phyloP scores from a whole-genome alignment of 805 yeast species.

The Ogataea methanolica region DNA sequence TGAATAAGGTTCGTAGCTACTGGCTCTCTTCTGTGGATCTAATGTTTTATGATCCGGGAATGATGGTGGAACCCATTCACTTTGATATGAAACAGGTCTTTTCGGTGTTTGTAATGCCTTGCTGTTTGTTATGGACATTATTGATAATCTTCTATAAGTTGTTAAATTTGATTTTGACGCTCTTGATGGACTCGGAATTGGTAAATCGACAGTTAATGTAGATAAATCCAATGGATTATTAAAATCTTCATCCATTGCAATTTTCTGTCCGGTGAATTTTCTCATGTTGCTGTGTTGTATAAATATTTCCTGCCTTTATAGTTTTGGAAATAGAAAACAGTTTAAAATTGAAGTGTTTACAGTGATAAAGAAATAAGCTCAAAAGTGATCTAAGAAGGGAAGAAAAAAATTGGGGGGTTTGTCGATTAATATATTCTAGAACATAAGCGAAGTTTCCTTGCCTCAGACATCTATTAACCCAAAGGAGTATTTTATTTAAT shows the following conservation, averaged over 20 bases:
- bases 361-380: too few species aligned
- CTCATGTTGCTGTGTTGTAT: constrained; percentile 9
- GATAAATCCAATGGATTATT: constrained; percentile 8
- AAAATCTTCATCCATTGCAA: constrained; percentile 20
- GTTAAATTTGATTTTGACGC: background rate
- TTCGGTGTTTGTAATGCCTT: background rate
- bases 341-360: background rate
- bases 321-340: background rate
- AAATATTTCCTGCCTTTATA: background rate
- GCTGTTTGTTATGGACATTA: background rate
- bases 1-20: too few species aligned
- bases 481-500: too few species aligned
- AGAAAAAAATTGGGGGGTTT: too few species aligned
- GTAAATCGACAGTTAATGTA: constrained; percentile 5
- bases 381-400: too few species aligned
- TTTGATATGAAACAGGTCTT: too few species aligned
- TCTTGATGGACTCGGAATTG: constrained; percentile 1
- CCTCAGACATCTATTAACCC: too few species aligned
- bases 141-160: background rate
- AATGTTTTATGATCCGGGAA: too few species aligned
- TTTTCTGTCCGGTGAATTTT: constrained; percentile 22
- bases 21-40: too few species aligned
- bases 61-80: too few species aligned
- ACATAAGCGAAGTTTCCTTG: too few species aligned
- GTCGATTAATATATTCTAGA: too few species aligned